Evolutionary conservation across 2,329 filamentous ascomycete species (phyloP).

Genomic region (Monosporascus sp.): DNA sequence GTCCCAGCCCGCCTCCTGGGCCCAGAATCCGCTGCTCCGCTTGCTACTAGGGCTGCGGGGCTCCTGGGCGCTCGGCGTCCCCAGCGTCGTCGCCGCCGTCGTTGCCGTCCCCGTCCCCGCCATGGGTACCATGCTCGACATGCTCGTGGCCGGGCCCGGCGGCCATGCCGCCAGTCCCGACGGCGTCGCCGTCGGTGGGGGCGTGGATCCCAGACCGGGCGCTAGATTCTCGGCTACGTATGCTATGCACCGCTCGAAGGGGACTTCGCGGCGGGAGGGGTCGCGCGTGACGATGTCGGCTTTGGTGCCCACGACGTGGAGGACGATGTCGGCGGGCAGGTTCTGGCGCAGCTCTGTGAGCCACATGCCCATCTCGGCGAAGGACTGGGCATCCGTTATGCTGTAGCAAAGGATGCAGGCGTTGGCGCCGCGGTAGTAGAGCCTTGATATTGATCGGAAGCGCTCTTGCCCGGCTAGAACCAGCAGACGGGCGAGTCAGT

Average conservation of each 20-base stretch:
- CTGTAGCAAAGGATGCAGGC: slow-evolving; percentile 92
- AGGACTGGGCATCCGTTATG: slow-evolving; percentile 81
- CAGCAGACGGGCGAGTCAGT: not conserved
- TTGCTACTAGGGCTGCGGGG: slow-evolving; percentile 58
- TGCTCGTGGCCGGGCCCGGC: slow-evolving; percentile 21
- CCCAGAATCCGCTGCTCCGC: slow-evolving; percentile 76
- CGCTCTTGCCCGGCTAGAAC: slow-evolving; percentile 78
- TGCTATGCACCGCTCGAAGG: slow-evolving; percentile 91
- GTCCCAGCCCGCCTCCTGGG: slow-evolving; percentile 90
- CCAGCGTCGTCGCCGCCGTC: slow-evolving; percentile 35
- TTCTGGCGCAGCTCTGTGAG: slow-evolving; percentile 78
- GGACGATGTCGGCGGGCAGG: slow-evolving; percentile 69
- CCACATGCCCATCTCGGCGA: slow-evolving; percentile 90
- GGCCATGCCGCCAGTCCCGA: slow-evolving; percentile 23
- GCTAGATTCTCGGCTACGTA: slow-evolving; percentile 91
- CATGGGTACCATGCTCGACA: slow-evolving; percentile 21
- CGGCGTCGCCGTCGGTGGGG: slow-evolving; percentile 56
- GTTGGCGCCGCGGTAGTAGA: slow-evolving; percentile 95
- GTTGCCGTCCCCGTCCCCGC: slow-evolving; percentile 3
- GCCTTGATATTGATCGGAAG: slow-evolving; percentile 86
- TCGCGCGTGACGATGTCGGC: slow-evolving; percentile 85
- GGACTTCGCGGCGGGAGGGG: slow-evolving; percentile 72
- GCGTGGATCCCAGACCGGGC: slow-evolving; percentile 61
- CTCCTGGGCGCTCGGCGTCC: slow-evolving; percentile 30
- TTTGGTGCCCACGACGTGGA: slow-evolving; percentile 95